Conservation (phyloP, 108 stramenopile species). For the Nitzschia palea region DNA sequence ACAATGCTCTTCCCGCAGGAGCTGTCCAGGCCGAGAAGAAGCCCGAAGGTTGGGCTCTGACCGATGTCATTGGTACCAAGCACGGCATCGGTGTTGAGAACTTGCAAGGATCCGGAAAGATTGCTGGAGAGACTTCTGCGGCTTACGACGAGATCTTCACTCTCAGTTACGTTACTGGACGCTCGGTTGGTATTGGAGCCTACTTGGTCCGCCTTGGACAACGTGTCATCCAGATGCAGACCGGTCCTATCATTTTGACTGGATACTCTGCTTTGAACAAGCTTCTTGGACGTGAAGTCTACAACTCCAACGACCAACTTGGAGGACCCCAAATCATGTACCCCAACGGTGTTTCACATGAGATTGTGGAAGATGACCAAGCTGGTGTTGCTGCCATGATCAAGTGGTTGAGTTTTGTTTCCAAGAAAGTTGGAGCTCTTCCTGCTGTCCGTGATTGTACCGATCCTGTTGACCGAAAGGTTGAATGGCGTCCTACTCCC, state of each 20-base stretch:
- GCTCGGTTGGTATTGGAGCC: slow-evolving; percentile 94
- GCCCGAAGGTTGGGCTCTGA: slow-evolving; percentile 86
- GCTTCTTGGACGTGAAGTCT: slow-evolving; percentile 95
- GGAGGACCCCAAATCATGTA: slow-evolving; percentile 98
- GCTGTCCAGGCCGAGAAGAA: slow-evolving; percentile 87
- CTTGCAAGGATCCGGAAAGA: slow-evolving; percentile 95
- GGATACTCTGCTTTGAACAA: slow-evolving; percentile 97
- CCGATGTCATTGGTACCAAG: slow-evolving; percentile 92
- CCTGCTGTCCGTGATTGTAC: slow-evolving; percentile 69
- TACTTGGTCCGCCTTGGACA: slow-evolving; percentile 93
- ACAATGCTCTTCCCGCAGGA: slow-evolving; percentile 85
- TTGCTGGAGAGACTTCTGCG: slow-evolving; percentile 96
- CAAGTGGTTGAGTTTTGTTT: slow-evolving; percentile 94
- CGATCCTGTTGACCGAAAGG: slow-evolving; percentile 90
- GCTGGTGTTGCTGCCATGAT: slow-evolving; percentile 88
- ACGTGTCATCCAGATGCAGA: slow-evolving; percentile 91
- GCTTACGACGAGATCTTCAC: slow-evolving; percentile 98
- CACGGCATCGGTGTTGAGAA: slow-evolving; percentile 99
- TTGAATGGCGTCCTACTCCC: slow-evolving; percentile 85
- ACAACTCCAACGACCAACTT: slow-evolving; percentile 97
- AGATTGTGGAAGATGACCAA: slow-evolving; percentile 92
- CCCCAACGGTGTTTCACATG: slow-evolving; percentile 96
- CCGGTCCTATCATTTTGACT: slow-evolving; percentile 93
- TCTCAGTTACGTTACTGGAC: slow-evolving; percentile 94
- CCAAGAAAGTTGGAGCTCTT: slow-evolving; percentile 81